Percentiles rank a stretch among this genome's conserved stretches.
These are phyloP conservation scores for Aegilops speltoides DNA, from an alignment of 176 grass and related monocot species.

Conservation along the genomic window DNA sequence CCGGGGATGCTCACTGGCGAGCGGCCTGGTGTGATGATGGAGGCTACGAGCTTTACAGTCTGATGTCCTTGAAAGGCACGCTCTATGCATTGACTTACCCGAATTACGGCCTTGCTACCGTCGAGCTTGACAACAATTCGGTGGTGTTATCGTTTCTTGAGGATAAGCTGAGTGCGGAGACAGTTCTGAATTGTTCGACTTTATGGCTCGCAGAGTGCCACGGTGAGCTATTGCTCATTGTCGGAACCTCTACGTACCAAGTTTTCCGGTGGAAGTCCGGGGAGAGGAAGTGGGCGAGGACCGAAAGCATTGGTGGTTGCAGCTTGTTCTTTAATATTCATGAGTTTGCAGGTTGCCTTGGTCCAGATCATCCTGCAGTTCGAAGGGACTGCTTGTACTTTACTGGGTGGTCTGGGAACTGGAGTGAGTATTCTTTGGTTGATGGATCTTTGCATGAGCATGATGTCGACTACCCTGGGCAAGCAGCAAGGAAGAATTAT, in stretches of 20 bases:
- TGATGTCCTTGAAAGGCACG: constrained; percentile 48
- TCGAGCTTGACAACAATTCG: constrained; percentile 17
- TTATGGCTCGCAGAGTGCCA: constrained; percentile 31
- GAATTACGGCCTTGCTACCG: constrained; percentile 10
- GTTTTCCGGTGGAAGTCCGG: neutral
- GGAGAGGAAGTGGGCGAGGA: neutral
- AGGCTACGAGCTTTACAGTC: constrained; percentile 18
- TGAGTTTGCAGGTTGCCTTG: neutral
- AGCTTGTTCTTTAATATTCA: neutral
- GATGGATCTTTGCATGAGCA: neutral
- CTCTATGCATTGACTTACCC: constrained; percentile 46
- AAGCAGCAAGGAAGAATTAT: neutral
- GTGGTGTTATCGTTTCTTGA: constrained; percentile 22
- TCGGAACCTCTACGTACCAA: neutral
- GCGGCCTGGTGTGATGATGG: neutral
- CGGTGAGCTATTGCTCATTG: neutral
- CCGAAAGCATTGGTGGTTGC: neutral
- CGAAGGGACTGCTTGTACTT: neutral
- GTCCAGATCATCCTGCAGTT: neutral
- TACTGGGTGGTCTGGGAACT: neutral
- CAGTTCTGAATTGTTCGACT: neutral
- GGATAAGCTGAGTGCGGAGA: neutral
- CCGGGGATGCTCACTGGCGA: constrained; percentile 23
- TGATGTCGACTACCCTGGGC: neutral
- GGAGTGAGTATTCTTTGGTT: neutral